A percentile compares a stretch with the other conserved stretches of the same genome.
Conservation (phyloP, 1,139 yeast genomes). For the Pneumocystis jirovecii region DNA sequence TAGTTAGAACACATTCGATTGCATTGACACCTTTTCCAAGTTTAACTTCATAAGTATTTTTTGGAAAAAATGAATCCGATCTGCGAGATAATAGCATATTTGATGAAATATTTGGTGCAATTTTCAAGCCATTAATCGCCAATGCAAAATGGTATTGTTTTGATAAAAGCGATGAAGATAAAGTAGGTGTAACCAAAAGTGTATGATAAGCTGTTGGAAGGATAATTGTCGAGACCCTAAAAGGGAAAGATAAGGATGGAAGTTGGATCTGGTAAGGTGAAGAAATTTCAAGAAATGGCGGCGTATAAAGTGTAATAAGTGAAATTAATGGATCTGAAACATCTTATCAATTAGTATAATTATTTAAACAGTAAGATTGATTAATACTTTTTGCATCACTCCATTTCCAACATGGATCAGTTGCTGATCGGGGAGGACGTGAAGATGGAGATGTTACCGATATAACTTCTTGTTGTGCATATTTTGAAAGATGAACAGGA, state of each 20-base stretch:
- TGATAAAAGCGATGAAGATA: not conserved
- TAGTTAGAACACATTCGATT: not conserved
- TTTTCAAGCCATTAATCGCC: not conserved
- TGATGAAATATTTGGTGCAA: not conserved
- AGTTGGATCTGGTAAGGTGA: not conserved
- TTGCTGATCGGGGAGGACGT: not conserved
- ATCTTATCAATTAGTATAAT: not conserved
- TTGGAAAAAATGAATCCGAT: not conserved
- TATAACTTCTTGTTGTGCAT: not conserved
- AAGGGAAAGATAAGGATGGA: not conserved
- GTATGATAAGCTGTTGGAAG: not conserved
- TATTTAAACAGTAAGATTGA: not conserved
- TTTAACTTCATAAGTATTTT: not conserved
- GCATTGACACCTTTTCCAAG: not conserved
- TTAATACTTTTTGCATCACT: not conserved
- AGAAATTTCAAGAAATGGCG: not conserved
- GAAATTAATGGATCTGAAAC: not conserved
- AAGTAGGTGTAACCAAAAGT: not conserved
- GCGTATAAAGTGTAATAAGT: not conserved
- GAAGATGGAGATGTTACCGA: not conserved
- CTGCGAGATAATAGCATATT: not conserved
- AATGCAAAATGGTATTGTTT: not conserved
- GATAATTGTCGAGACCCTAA: not conserved
- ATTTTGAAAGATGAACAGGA: not conserved
- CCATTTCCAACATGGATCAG: not conserved